A percentile compares a stretch with the other conserved stretches of the same genome.
Evolutionary conservation across 306 rosid species (phyloP).

Genomic region (Cucurbita pepo): DNA sequence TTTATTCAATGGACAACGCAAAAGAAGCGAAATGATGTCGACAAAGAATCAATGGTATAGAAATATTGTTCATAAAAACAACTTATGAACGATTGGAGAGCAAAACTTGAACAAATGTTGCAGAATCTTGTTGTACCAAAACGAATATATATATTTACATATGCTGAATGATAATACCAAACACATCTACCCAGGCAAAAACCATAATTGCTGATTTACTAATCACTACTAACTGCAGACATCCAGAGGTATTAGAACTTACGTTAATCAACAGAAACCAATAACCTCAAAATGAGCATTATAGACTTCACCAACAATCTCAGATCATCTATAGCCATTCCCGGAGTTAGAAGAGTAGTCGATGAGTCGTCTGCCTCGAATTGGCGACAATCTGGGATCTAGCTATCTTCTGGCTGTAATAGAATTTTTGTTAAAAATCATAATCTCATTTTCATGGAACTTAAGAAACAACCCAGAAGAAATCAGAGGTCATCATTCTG

Average conservation of each 20-base stretch:
- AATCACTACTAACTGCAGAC: neutral
- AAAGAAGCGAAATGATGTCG: neutral
- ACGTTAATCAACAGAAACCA: neutral
- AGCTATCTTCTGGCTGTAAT: conserved; percentile 8
- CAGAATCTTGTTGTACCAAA: neutral
- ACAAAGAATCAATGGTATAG: neutral
- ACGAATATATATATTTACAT: neutral
- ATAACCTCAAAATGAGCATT: neutral
- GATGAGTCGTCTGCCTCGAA: neutral
- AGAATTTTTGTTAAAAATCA: conserved; percentile 13
- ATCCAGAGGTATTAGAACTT: neutral
- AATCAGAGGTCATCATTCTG: neutral
- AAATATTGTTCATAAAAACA: neutral
- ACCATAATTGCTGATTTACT: neutral
- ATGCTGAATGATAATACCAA: neutral
- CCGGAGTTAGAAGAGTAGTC: neutral
- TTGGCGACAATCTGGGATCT: neutral
- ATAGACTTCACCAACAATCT: neutral
- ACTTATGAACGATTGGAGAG: neutral
- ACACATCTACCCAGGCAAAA: neutral
- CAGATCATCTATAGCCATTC: neutral
- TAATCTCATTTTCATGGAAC: conserved; percentile 7
- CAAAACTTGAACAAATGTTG: neutral
- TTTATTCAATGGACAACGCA: neutral
- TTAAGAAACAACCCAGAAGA: conserved; percentile 29